Base-by-base conservation (phyloP, 2,329 filamentous ascomycete species). In the Calonectria pauciramosa region DNA sequence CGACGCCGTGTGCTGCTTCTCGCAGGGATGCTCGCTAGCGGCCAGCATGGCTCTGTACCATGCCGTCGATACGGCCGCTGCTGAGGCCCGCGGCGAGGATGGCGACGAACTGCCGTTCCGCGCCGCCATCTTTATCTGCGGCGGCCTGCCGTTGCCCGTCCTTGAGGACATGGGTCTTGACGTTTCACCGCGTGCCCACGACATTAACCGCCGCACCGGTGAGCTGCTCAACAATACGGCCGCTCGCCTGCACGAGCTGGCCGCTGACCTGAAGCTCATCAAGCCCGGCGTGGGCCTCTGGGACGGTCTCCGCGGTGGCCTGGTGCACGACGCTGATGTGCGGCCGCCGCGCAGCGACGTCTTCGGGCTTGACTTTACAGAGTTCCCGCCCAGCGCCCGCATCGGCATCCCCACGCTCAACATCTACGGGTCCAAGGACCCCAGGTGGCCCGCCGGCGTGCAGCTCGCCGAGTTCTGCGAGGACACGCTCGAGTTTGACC, bases 81-180 rank as follows among this genome's bases (percentile, higher is more conserved):
- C 38, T 4, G 52, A 51, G 18, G n/a, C 54, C 5, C 54, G 32
- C 16, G 52, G 54, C 14, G 26, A 49, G 38, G 41, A 69, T 2
- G 36, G 9, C 36, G 54, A 38, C n/a, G 54, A 69, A 30, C 54
- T 69, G 28, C 67, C 67, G 1, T 69, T 69, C 30, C 67, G 67
- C n/a, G 67, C 67, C 18, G 67, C 67, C 28, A 69, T 69, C 30
- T 69, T 69, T 28, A 69, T 69, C 67, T 69, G 67, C n/a, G 67
- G 67, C 30, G 67, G 67, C 2, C 14, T 69, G 38, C 67, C 67
- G 10, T n/a, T 69, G 38, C 54, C 67, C 1, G 54, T 69, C n/a
- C 67, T 69, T 10, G 67, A 69, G 13, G 28, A 51, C 30, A 69
- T 69, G 54, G 67, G 67, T 6, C 67, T 69, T 0, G 67, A 69